Percentiles rank a stretch among this genome's conserved stretches.
Conservation (phyloP, 2,329 filamentous ascomycete species). For the Cytospora chrysosperma region DNA sequence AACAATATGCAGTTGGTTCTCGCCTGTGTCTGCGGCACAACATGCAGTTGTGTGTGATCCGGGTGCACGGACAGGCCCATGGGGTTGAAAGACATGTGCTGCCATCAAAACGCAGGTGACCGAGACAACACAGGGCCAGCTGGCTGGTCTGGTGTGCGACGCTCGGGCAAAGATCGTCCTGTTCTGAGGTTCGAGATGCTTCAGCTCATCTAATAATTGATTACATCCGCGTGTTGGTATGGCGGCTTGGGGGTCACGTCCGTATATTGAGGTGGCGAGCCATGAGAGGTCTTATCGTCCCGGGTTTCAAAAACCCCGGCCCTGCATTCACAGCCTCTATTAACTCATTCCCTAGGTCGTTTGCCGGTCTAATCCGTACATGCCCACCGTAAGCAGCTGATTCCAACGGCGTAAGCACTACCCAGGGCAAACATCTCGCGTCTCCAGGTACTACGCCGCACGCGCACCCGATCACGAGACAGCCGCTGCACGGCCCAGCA, state of each 20-base stretch:
- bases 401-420: background rate
- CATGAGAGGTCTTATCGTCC: background rate
- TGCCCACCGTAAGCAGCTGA: background rate
- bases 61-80: slow-evolving; percentile 4
- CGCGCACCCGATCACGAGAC: slow-evolving; percentile 9
- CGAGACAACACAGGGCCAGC: slow-evolving; percentile 12
- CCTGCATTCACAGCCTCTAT: background rate
- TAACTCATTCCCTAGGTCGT: background rate
- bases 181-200: background rate
- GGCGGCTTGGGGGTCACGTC: background rate
- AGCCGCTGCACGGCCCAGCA: background rate
- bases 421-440: background rate
- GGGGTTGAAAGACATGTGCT: slow-evolving; percentile 7
- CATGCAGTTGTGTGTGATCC: background rate
- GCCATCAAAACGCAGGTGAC: slow-evolving; percentile 7
- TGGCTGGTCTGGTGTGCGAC: slow-evolving; percentile 1
- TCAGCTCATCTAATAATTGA: background rate
- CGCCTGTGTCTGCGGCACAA: slow-evolving; percentile 1
- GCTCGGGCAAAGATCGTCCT: background rate
- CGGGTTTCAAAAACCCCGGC: background rate
- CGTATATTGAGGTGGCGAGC: background rate
- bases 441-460: background rate
- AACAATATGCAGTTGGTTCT: slow-evolving; percentile 3
- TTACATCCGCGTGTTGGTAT: background rate
- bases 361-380: background rate